Evolutionary conservation across 139 green algal species (phyloP).

Genomic region (Penium margaritaceum): DNA sequence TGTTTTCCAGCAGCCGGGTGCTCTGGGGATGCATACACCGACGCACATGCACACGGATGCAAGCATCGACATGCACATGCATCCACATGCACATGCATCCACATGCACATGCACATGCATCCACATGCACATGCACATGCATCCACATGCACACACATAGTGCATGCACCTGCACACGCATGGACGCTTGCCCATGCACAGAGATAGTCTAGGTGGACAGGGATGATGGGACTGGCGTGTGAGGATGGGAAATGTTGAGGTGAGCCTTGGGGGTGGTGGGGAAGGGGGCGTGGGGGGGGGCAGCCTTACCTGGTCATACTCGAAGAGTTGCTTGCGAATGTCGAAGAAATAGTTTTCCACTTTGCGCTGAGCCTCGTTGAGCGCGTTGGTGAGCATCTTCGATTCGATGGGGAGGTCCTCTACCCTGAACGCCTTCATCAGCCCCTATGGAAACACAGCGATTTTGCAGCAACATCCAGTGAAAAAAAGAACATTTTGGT

Average conservation of each 20-base stretch:
- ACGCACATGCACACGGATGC: no score
- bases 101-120: not conserved
- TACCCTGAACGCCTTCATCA: conserved; percentile 82
- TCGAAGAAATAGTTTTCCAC: conserved; percentile 96
- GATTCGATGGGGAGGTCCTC: conserved; percentile 87
- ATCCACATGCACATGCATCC: no score
- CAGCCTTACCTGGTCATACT: conserved; percentile 84
- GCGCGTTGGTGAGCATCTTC: conserved; percentile 82
- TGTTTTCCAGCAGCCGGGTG: no score
- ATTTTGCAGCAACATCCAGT: no score
- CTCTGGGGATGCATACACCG: no score
- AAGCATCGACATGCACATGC: no score
- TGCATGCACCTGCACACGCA: not conserved
- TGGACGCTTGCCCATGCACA: not conserved
- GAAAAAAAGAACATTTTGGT: no score
- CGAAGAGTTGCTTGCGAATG: conserved; percentile 91
- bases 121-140: not conserved
- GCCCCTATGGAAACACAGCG: conserved; percentile 15
- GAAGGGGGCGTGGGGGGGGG: no score
- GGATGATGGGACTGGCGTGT: no score
- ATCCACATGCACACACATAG: not conserved
- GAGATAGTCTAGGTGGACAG: not conserved
- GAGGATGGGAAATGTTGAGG: no score
- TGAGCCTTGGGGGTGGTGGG: no score
- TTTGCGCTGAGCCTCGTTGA: conserved; percentile 93